Evolutionary conservation across 2,329 filamentous ascomycete species (phyloP), one percentile per base, ranked within the genome.

Genomic region (Sarocladium kiliense): DNA sequence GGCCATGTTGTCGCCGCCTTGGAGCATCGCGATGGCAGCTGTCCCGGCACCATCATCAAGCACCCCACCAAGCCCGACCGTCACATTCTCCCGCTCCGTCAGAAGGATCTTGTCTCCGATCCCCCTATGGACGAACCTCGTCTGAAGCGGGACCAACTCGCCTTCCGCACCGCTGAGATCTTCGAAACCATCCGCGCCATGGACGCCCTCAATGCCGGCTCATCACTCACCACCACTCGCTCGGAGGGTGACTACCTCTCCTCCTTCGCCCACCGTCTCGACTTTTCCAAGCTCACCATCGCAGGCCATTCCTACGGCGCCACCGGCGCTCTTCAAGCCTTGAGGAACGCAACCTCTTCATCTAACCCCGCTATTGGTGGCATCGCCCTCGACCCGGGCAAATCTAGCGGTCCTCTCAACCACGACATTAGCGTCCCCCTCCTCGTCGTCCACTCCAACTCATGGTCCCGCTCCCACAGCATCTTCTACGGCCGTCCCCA

Each of bases 241-340:
- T 63, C 58, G 34, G 81, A 79, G 64, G 80, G 75, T 44, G 62
- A 61, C 21, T 68, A 57, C 69, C 73, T 85, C 1, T 61, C 70
- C 2, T 67, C 69, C 16, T 88, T 84, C 76, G 65, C 71, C 34
- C 68, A 70, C 55, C 75, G 82, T 10, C 74, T 88, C 6, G 76
- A 85, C 64, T 59, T 73, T 23, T 71, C 78, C 45, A 68, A 76
- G 27, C 74, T 77, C 34, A 75, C 81, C 45, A 73, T 87, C 9
- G 79, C 73, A 3, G 85, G 85, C 0, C 85, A 88, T 64, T 86
- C 82, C 0, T 87, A 84, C 68, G 85, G 85, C 50, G 85, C 84
- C 2, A 87, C 85, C 0, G 77, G 81, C 2, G 84, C 81, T 0
- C 71, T 87, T 19, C 82, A 84, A 57, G 77, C 80, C 2, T 71